These are phyloP conservation scores for Phytophthora nicotianae DNA, from an alignment of 352 stramenopile species.

Conservation along the genomic window DNA sequence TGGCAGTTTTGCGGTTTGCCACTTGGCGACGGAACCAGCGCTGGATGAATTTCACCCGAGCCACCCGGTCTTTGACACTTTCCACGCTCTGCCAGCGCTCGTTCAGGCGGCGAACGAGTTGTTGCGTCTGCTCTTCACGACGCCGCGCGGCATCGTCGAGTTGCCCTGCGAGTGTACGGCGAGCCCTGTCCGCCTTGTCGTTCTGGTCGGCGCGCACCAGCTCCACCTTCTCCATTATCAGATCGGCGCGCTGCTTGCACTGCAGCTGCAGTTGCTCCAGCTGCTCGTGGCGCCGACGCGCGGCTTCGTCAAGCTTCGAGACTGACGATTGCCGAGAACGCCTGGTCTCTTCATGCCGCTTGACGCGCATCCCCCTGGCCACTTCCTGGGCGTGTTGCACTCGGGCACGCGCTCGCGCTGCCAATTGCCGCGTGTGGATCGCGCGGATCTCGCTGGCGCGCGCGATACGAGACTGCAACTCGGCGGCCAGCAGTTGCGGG, in stretches of 20 bases:
- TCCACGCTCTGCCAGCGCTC: conserved; percentile 75
- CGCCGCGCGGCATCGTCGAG: conserved; percentile 52
- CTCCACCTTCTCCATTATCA: conserved; percentile 62
- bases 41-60: conserved; percentile 74
- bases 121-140: conserved; percentile 57
- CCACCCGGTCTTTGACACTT: conserved; percentile 65
- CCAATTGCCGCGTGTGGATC: conserved; percentile 44
- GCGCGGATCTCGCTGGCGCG: conserved; percentile 58
- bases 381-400: conserved; percentile 67
- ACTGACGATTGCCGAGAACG: conserved; percentile 40
- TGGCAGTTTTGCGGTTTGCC: conserved; percentile 46
- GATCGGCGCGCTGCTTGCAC: conserved; percentile 50
- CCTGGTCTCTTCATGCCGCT: conserved; percentile 49
- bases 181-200: conserved; percentile 40
- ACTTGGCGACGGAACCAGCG: conserved; percentile 68
- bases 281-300: conserved; percentile 47
- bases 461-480: conserved; percentile 53
- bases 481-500: conserved; percentile 19
- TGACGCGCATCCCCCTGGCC: conserved; percentile 51
- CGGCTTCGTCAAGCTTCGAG: conserved; percentile 56
- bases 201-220: conserved; percentile 51
- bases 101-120: conserved; percentile 53
- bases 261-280: conserved; percentile 49
- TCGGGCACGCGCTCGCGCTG: conserved; percentile 45
- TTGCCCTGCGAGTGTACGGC: conserved; percentile 48